A percentile compares a stretch with the other conserved stretches of the same genome.
phyloP scores from a whole-genome alignment of 441 rosid genomes.

The Adansonia grandidieri region DNA sequence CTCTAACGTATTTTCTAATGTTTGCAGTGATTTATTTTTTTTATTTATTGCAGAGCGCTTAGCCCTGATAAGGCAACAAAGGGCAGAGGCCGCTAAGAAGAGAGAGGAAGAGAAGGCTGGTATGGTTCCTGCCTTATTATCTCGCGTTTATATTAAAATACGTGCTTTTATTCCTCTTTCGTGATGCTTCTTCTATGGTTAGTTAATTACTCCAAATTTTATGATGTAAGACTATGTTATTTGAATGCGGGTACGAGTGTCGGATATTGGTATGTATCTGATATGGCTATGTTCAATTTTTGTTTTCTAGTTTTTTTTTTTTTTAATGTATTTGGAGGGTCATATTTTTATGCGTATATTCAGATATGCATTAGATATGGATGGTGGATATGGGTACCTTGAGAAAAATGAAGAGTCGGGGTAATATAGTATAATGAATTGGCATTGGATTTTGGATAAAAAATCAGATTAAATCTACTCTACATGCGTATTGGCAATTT shows the following conservation, averaged over 20 bases:
- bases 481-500: not conserved
- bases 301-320: too few relatives aligned
- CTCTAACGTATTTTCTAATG: not conserved
- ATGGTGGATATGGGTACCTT: too few relatives aligned
- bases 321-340: too few relatives aligned
- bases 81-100: constrained; percentile 90
- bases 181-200: not conserved
- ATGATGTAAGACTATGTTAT: not conserved
- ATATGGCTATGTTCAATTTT: too few relatives aligned
- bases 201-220: not conserved
- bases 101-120: constrained; percentile 98
- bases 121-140: constrained; percentile 28
- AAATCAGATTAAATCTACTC: not conserved
- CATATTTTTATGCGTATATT: too few relatives aligned
- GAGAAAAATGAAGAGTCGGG: not conserved
- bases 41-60: constrained; percentile 61
- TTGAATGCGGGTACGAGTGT: too few relatives aligned
- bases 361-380: too few relatives aligned
- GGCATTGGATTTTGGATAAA: not conserved
- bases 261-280: too few relatives aligned
- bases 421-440: not conserved
- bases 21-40: not conserved
- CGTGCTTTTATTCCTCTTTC: not conserved
- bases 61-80: constrained; percentile 82
- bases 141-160: not conserved